Evolutionary conservation across 495 filamentous ascomycete species (phyloP).

Genomic region (Aspergillus panamensis): DNA sequence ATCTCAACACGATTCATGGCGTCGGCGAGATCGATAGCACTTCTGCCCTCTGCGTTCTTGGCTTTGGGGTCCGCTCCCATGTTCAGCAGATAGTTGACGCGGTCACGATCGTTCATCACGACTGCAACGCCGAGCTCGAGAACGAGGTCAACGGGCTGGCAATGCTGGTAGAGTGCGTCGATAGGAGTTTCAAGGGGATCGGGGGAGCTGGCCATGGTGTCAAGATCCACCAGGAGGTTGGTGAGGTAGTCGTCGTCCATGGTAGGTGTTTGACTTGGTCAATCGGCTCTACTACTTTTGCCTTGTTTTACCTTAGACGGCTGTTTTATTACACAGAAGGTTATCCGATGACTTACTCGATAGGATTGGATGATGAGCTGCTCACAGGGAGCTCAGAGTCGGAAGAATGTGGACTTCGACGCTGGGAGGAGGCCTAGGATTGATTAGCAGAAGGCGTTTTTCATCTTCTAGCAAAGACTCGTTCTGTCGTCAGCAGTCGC

Average conservation of each 20-base stretch:
- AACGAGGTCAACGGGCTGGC: not conserved
- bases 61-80: not conserved
- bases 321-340: not conserved
- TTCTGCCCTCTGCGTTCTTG: not conserved
- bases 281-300: no score
- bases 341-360: not conserved
- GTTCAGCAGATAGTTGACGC: not conserved
- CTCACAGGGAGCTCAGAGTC: not conserved
- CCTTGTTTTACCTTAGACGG: no score
- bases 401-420: not conserved
- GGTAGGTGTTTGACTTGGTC: no score
- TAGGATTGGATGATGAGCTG: not conserved
- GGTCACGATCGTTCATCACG: not conserved
- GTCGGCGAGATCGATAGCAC: not conserved
- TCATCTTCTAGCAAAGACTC: not conserved
- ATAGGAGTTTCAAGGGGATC: not conserved
- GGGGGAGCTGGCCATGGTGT: not conserved
- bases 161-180: not conserved
- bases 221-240: not conserved
- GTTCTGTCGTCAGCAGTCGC: not conserved
- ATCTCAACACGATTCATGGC: not conserved
- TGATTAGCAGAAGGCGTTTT: not conserved
- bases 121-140: not conserved
- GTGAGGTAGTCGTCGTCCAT: no score
- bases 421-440: not conserved